Conservation (phyloP, 768 basidiomycete genomes). For the Russula abietina region DNA sequence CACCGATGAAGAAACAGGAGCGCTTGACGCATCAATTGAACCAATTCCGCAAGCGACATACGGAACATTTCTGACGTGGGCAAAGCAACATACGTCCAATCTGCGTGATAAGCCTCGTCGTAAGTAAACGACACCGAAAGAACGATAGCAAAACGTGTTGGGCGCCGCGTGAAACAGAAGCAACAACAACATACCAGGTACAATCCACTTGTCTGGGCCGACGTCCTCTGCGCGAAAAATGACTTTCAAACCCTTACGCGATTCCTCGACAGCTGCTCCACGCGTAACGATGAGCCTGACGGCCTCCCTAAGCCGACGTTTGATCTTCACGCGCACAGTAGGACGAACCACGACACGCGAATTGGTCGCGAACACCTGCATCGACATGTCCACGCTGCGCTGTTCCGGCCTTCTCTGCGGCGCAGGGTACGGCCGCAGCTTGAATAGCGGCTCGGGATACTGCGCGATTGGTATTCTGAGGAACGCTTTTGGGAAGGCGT, state of each 20-base stretch:
- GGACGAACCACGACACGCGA: background rate
- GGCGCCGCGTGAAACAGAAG: background rate
- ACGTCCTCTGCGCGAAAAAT: constrained; percentile 12
- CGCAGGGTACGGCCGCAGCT: constrained; percentile 10
- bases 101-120: background rate
- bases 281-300: constrained; percentile 16
- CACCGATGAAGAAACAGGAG: background rate
- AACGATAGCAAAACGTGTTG: too few species aligned
- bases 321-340: background rate
- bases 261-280: constrained; percentile 8
- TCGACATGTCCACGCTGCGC: constrained; percentile 8
- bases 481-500: constrained; percentile 19
- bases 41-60: constrained; percentile 6
- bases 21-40: constrained; percentile 13
- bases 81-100: constrained; percentile 16
- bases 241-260: background rate
- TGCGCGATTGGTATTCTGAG: background rate
- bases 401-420: background rate
- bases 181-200: constrained; percentile 5
- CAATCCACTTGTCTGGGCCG: constrained; percentile 19
- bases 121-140: too few species aligned
- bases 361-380: background rate
- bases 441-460: background rate
- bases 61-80: constrained; percentile 9
- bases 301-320: constrained; percentile 10